Evolutionary conservation across 2,329 filamentous ascomycete genomes (phyloP).

Genomic region (Colletotrichum ledebouriae): DNA sequence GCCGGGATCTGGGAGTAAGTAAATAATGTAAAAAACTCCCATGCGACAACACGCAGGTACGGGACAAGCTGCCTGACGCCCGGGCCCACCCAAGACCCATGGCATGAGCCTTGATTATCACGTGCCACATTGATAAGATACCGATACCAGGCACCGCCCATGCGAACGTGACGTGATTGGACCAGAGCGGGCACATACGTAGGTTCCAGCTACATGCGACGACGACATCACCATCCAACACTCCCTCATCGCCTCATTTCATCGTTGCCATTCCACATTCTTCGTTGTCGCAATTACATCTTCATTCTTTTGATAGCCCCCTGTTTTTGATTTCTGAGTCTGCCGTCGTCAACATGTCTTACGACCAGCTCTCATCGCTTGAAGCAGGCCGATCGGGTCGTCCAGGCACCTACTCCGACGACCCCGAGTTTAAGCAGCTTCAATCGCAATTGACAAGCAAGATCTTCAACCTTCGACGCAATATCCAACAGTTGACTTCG

Average conservation of each 20-base stretch:
- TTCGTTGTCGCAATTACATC: not conserved
- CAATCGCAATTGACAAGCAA: constrained; percentile 88
- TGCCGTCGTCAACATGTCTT: constrained; percentile 76
- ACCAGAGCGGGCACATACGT: constrained; percentile 25
- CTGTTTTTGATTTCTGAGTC: not conserved
- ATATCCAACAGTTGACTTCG: constrained; percentile 85
- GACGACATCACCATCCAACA: constrained; percentile 30
- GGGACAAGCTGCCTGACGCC: constrained; percentile 24
- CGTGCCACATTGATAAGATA: constrained; percentile 19
- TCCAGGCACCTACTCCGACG: constrained; percentile 81
- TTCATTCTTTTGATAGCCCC: constrained; percentile 16
- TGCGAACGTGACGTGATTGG: constrained; percentile 35
- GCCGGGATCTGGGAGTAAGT: constrained; percentile 46
- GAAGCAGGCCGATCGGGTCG: constrained; percentile 83
- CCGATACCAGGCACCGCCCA: constrained; percentile 27
- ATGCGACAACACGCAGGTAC: constrained; percentile 40
- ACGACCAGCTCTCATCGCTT: constrained; percentile 85
- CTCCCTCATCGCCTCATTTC: constrained; percentile 1
- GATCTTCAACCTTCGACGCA: constrained; percentile 89
- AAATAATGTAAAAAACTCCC: constrained; percentile 44
- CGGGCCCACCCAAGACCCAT: constrained; percentile 14
- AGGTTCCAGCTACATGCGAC: constrained; percentile 41
- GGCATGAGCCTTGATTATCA: constrained; percentile 18
- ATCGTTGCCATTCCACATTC: not conserved
- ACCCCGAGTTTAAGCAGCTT: constrained; percentile 89